phyloP scores from a whole-genome alignment of 2,329 filamentous ascomycete species.

The Phaeosphaeria sp. region DNA sequence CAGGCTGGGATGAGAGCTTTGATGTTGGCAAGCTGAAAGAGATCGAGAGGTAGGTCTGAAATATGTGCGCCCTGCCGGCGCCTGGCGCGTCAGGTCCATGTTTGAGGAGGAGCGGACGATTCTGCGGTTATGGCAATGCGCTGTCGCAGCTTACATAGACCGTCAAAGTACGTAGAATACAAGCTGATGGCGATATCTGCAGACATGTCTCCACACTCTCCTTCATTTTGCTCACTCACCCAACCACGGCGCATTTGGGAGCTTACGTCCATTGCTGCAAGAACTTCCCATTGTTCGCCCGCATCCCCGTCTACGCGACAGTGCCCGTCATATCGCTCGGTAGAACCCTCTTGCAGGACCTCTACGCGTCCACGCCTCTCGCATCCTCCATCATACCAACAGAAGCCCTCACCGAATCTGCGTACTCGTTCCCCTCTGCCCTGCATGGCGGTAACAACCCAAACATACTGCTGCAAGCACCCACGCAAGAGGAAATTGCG shows the following conservation, averaged over 20 bases:
- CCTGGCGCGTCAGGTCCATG: conserved; percentile 11
- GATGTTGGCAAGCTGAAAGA: conserved; percentile 81
- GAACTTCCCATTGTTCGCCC: conserved; percentile 87
- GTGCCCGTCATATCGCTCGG: conserved; percentile 92
- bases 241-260: conserved; percentile 87
- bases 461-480: conserved; percentile 69
- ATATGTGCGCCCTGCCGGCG: neutral
- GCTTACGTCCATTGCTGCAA: conserved; percentile 98
- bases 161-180: conserved; percentile 17
- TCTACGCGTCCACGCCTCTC: conserved; percentile 89
- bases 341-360: conserved; percentile 86
- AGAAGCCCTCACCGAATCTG: conserved; percentile 73
- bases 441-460: conserved; percentile 55
- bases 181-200: conserved; percentile 25
- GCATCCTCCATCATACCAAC: conserved; percentile 83
- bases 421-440: conserved; percentile 57
- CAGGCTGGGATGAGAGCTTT: conserved; percentile 95
- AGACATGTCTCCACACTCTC: conserved; percentile 92
- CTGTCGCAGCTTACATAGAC: conserved; percentile 7
- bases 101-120: neutral
- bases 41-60: conserved; percentile 76
- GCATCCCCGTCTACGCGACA: conserved; percentile 94
- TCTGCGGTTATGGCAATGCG: neutral
- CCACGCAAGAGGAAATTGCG: conserved; percentile 86
- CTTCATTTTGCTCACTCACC: conserved; percentile 91